Conservation (phyloP, 306 rosid species). For the Albizia julibrissin region DNA sequence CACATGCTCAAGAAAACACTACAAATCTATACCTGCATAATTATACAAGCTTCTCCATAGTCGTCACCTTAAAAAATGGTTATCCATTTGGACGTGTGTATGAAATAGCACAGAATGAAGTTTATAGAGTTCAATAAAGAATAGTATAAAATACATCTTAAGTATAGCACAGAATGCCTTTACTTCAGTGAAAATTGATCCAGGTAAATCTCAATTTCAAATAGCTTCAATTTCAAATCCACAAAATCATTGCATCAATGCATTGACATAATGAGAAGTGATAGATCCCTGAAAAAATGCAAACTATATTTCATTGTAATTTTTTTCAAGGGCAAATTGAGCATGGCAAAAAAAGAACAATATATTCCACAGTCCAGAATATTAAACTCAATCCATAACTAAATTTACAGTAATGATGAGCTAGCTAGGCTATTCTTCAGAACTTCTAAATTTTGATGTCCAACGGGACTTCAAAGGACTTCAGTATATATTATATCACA, state of each 20-base stretch:
- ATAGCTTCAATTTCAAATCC: constrained; percentile 22
- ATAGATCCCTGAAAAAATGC: constrained; percentile 2
- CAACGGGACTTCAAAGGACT: constrained; percentile 9
- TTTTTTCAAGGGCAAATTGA: constrained; percentile 18
- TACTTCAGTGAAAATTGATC: not conserved
- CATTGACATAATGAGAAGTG: constrained; percentile 13
- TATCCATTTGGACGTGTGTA: constrained; percentile 2
- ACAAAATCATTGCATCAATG: not conserved
- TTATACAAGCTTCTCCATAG: constrained; percentile 1
- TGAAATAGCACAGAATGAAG: constrained; percentile 22
- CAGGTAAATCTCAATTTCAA: not conserved
- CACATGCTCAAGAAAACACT: not conserved
- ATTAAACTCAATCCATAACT: constrained; percentile 21
- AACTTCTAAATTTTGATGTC: not conserved
- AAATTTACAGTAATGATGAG: not conserved
- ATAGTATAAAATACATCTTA: not conserved
- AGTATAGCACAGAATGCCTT: constrained; percentile 10
- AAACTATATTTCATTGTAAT: not conserved
- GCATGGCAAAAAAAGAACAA: constrained; percentile 14
- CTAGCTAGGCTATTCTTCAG: not conserved
- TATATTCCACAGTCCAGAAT: not conserved
- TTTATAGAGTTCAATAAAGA: constrained; percentile 6
- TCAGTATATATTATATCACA: not conserved
- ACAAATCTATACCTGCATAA: not conserved
- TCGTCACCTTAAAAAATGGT: not conserved